phyloP scores from a whole-genome alignment of 768 basidiomycete species.

The Suillus alpinus region DNA sequence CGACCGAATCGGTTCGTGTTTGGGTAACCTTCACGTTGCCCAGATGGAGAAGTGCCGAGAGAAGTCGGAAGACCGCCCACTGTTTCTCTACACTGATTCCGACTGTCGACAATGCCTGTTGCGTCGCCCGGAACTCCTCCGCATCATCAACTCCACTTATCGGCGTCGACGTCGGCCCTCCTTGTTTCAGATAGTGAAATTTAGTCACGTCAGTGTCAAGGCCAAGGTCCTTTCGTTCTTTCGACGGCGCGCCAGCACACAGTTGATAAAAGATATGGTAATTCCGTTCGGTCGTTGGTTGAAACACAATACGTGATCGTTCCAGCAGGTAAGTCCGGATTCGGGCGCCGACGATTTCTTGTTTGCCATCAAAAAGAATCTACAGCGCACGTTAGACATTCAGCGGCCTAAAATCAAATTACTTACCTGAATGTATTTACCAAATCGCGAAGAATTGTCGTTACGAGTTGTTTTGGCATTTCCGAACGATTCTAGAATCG shows the following conservation, averaged over 20 bases:
- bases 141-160: constrained; percentile 94
- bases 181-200: constrained; percentile 92
- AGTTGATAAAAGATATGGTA: constrained; percentile 99
- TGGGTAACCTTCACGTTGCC: constrained; percentile 93
- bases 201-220: constrained; percentile 82
- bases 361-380: constrained; percentile 95
- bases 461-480: constrained; percentile 99
- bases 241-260: constrained; percentile 92
- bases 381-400: constrained; percentile 32
- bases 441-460: constrained; percentile 98
- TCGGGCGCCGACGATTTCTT: constrained; percentile 98
- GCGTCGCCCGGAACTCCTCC: constrained; percentile 91
- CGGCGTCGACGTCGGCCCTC: constrained; percentile 81
- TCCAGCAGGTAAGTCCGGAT: constrained; percentile 98
- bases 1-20: constrained; percentile 73
- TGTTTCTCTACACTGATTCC: constrained; percentile 97
- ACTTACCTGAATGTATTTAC: constrained; percentile 97
- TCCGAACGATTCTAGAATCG: constrained; percentile 97
- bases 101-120: constrained; percentile 93
- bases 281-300: constrained; percentile 94
- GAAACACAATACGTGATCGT: constrained; percentile 95
- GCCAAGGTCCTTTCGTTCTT: constrained; percentile 93
- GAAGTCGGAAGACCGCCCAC: constrained; percentile 94
- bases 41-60: constrained; percentile 93
- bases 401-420: constrained; percentile 6